Conservation (phyloP, 2,329 filamentous ascomycete species). For the Cordyceps cateniannulata region DNA sequence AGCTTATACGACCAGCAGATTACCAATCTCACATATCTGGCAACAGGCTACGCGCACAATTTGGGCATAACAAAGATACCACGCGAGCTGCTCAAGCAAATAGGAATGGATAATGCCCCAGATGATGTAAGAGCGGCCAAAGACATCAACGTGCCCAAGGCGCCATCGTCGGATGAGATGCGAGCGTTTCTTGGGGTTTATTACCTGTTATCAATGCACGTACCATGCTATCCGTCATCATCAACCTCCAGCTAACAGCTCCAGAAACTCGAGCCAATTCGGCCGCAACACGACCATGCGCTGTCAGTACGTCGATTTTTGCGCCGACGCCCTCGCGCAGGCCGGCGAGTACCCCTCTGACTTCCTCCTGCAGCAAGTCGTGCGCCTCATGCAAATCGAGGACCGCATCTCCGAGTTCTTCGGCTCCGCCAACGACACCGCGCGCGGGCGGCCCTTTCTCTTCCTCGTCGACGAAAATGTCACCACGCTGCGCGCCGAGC, state of each 20-base stretch:
- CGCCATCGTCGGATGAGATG: constrained; percentile 30
- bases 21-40: constrained; percentile 33
- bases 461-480: constrained; percentile 28
- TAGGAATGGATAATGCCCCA: constrained; percentile 8
- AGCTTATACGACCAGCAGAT: constrained; percentile 29
- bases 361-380: constrained; percentile 26
- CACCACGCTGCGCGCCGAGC: constrained; percentile 25
- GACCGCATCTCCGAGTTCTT: constrained; percentile 29
- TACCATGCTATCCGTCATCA: neutral
- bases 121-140: constrained; percentile 15
- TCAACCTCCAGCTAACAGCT: neutral
- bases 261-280: constrained; percentile 32
- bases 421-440: constrained; percentile 23
- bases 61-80: constrained; percentile 27
- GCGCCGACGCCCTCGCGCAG: constrained; percentile 24
- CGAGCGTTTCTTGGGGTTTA: constrained; percentile 33
- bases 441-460: constrained; percentile 23
- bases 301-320: constrained; percentile 27
- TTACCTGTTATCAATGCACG: constrained; percentile 34
- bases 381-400: constrained; percentile 29
- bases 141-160: constrained; percentile 16
- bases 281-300: constrained; percentile 27
- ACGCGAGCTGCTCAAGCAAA: constrained; percentile 11
- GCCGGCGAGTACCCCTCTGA: constrained; percentile 23
- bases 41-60: constrained; percentile 35